Conservation (phyloP, 164 flowering plant genomes). For the Pachysandra terminalis region DNA sequence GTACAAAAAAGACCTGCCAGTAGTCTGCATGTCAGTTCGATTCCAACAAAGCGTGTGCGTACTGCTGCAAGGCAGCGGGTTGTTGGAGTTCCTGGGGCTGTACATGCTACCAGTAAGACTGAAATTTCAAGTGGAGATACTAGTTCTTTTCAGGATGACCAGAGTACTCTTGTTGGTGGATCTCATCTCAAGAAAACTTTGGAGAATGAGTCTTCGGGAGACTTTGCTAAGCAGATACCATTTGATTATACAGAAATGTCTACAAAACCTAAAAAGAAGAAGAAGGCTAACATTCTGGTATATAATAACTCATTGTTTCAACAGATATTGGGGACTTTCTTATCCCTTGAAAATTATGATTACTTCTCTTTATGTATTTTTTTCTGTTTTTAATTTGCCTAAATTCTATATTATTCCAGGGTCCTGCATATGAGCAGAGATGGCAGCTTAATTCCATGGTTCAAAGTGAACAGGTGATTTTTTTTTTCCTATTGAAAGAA, state of each 20-base stretch:
- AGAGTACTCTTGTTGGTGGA: constrained; percentile 69
- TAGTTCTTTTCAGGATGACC: constrained; percentile 94
- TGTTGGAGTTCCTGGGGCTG: constrained; percentile 43
- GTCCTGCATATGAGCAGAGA: constrained; percentile 58
- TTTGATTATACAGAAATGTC: constrained; percentile 68
- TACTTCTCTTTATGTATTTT: background rate
- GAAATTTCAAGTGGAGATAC: constrained; percentile 99
- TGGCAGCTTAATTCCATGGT: constrained; percentile 63
- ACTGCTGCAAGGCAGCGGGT: constrained; percentile 93
- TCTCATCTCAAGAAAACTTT: constrained; percentile 47
- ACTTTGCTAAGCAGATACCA: constrained; percentile 55
- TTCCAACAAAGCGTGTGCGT: constrained; percentile 88
- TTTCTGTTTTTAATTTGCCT: constrained; percentile 18
- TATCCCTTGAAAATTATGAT: constrained; percentile 21
- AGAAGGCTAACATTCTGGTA: constrained; percentile 76
- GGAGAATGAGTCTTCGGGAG: constrained; percentile 81
- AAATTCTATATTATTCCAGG: constrained; percentile 41
- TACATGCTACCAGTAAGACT: constrained; percentile 46
- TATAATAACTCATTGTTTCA: constrained; percentile 18
- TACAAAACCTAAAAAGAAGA: constrained; percentile 75
- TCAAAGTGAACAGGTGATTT: constrained; percentile 68
- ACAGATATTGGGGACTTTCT: constrained; percentile 20
- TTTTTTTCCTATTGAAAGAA: constrained; percentile 3
- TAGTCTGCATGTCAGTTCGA: constrained; percentile 55
- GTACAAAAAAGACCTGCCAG: constrained; percentile 64